Conservation (phyloP, 257 asterid species). For the Fraxinus cuspidata region DNA sequence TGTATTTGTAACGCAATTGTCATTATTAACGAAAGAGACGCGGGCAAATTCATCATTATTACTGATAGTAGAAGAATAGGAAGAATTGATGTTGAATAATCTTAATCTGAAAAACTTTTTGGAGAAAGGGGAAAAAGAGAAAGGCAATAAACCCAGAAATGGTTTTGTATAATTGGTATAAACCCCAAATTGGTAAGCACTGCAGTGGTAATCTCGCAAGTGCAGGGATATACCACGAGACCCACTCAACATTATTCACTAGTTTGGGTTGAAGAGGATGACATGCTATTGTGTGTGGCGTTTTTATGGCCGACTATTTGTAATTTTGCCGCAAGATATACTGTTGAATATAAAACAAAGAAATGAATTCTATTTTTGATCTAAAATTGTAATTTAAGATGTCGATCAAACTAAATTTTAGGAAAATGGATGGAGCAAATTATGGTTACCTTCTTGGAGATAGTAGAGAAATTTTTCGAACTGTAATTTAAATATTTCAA, state of each 20-base stretch:
- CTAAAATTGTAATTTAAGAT: too few relatives aligned
- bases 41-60: conserved; percentile 30
- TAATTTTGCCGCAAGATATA: too few relatives aligned
- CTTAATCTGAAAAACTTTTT: conserved; percentile 28
- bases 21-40: conserved; percentile 23
- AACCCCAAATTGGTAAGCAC: conserved; percentile 42
- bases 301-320: neutral
- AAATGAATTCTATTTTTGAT: too few relatives aligned
- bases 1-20: conserved; percentile 17
- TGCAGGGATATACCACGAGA: conserved; percentile 44
- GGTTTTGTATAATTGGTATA: conserved; percentile 20
- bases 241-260: conserved; percentile 36
- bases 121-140: conserved; percentile 15
- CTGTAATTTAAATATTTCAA: too few relatives aligned
- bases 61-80: conserved; percentile 30
- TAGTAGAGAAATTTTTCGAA: too few relatives aligned
- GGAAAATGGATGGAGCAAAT: too few relatives aligned
- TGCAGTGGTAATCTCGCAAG: conserved; percentile 34
- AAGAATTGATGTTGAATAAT: conserved; percentile 24
- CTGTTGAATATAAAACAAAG: too few relatives aligned
- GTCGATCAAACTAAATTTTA: too few relatives aligned
- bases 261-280: conserved; percentile 24
- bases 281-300: neutral
- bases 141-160: conserved; percentile 25
- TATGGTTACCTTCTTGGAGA: too few relatives aligned